These are phyloP conservation scores for Cladosporium sp. DNA, from an alignment of 2,329 filamentous ascomycete species.

Conservation along the genomic window DNA sequence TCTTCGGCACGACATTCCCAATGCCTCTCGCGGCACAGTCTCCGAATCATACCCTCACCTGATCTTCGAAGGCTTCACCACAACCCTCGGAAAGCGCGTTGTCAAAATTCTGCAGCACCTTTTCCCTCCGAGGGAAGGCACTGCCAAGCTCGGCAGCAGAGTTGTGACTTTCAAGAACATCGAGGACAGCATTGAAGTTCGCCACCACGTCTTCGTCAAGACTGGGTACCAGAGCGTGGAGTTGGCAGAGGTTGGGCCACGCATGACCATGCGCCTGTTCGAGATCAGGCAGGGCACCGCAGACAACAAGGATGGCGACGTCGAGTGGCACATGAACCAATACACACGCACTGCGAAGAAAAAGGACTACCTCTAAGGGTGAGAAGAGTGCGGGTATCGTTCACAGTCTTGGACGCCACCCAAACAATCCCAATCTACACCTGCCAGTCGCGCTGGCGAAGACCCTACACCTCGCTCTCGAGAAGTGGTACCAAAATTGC, in stretches of 20 bases:
- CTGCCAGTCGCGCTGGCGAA: background rate
- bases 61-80: slow-evolving; percentile 91
- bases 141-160: slow-evolving; percentile 78
- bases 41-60: slow-evolving; percentile 90
- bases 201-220: slow-evolving; percentile 90
- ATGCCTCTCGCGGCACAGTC: slow-evolving; percentile 79
- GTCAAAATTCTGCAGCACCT: slow-evolving; percentile 90
- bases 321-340: slow-evolving; percentile 94
- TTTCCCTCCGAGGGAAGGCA: slow-evolving; percentile 81
- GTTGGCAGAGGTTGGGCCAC: slow-evolving; percentile 80
- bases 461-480: background rate
- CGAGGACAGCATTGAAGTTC: slow-evolving; percentile 80
- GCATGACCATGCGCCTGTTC: slow-evolving; percentile 96
- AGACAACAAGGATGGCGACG: slow-evolving; percentile 91
- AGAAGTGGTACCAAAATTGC: background rate
- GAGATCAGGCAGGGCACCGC: slow-evolving; percentile 88
- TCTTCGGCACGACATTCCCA: slow-evolving; percentile 86
- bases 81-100: slow-evolving; percentile 72
- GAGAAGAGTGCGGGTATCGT: background rate
- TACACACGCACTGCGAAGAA: slow-evolving; percentile 91
- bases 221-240: slow-evolving; percentile 88
- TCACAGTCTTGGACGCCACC: background rate
- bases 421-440: background rate
- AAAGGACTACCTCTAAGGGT: slow-evolving; percentile 80
- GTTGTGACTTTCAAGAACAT: slow-evolving; percentile 94